A percentile compares a stretch with the other conserved stretches of the same genome.
Conservation (phyloP, 1,284 basidiomycete genomes). For the Psilocybe mexicana region DNA sequence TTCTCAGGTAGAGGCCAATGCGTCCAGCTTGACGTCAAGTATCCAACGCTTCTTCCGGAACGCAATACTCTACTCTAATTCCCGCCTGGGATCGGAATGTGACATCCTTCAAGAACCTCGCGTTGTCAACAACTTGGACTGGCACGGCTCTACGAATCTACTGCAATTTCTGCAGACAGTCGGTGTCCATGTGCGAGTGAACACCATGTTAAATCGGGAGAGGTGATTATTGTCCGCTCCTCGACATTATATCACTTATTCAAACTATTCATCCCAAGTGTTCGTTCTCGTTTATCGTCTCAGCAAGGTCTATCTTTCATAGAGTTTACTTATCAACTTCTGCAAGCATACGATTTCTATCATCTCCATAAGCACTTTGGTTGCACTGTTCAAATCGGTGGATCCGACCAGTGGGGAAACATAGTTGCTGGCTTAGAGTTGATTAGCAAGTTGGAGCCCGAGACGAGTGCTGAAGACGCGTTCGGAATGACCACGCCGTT, state of each 20-base stretch:
- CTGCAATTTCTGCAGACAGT: slow-evolving; percentile 86
- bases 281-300: slow-evolving; percentile 79
- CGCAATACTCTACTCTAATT: slow-evolving; percentile 61
- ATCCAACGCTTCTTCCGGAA: slow-evolving; percentile 74
- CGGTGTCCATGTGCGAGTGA: slow-evolving; percentile 83
- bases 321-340: slow-evolving; percentile 95
- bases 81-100: slow-evolving; percentile 30
- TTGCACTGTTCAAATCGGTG: slow-evolving; percentile 92
- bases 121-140: slow-evolving; percentile 84
- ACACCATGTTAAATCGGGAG: slow-evolving; percentile 89
- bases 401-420: slow-evolving; percentile 99
- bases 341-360: slow-evolving; percentile 96
- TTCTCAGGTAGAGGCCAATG: slow-evolving; percentile 68
- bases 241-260: background rate
- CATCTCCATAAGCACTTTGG: slow-evolving; percentile 66
- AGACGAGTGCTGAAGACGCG: slow-evolving; percentile 36
- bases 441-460: slow-evolving; percentile 56
- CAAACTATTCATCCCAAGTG: slow-evolving; percentile 48
- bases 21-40: slow-evolving; percentile 63
- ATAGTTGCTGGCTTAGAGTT: slow-evolving; percentile 92
- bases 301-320: slow-evolving; percentile 91
- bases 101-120: slow-evolving; percentile 33
- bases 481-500: slow-evolving; percentile 93
- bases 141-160: slow-evolving; percentile 75
- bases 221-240: slow-evolving; percentile 52